phyloP scores from a whole-genome alignment of 352 stramenopile species.

The Globisporangium heterothallicum region DNA sequence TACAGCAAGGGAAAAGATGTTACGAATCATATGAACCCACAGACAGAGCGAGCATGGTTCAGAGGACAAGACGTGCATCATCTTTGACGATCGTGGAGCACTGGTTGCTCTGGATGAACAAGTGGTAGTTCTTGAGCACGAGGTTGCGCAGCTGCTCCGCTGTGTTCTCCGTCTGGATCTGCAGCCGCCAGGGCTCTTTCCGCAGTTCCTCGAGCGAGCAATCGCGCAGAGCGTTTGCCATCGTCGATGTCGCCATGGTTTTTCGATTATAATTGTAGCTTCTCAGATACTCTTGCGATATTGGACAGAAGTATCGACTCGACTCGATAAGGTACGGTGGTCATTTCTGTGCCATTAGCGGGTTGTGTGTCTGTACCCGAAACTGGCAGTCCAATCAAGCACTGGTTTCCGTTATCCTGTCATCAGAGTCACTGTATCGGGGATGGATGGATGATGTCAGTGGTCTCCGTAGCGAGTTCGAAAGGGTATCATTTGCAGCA shows the following conservation, averaged over 20 bases:
- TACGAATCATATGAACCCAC: not conserved
- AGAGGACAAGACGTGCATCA: constrained; percentile 31
- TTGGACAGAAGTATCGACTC: too few relatives aligned
- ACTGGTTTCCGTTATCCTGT: too few relatives aligned
- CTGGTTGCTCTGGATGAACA: constrained; percentile 90
- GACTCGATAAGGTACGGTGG: too few relatives aligned
- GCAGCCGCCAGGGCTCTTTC: constrained; percentile 79
- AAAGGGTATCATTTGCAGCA: too few relatives aligned
- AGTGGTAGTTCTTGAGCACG: constrained; percentile 87
- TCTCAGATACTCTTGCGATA: too few relatives aligned
- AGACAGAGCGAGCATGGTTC: constrained; percentile 3
- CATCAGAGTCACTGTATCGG: too few relatives aligned
- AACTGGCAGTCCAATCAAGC: too few relatives aligned
- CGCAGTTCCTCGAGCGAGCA: constrained; percentile 78
- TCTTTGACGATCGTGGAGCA: constrained; percentile 78
- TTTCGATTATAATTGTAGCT: too few relatives aligned
- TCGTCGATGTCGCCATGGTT: constrained; percentile 1
- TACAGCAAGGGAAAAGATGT: not conserved
- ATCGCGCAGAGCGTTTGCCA: constrained; percentile 30
- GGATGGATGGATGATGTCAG: too few relatives aligned
- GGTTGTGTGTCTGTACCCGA: too few relatives aligned
- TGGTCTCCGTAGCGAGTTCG: too few relatives aligned
- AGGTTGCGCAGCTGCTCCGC: constrained; percentile 71
- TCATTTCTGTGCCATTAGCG: too few relatives aligned
- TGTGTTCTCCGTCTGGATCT: constrained; percentile 76